phyloP scores from a whole-genome alignment of 768 basidiomycete genomes.

The Dioszegia crocea region DNA sequence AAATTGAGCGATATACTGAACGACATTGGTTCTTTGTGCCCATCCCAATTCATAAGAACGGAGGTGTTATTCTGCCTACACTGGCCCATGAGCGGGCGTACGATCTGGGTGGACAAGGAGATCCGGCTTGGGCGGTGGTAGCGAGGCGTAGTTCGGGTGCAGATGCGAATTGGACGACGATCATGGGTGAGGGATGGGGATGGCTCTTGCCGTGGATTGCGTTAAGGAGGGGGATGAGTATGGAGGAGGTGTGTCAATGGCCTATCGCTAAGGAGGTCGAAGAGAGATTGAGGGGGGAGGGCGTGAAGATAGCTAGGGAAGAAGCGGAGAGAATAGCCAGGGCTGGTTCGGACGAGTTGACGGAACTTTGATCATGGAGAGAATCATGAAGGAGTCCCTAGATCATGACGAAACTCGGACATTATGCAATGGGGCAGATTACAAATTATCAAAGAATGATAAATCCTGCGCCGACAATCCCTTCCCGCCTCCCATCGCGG shows the following conservation, averaged over 20 bases:
- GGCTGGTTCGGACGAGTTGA: too few species aligned
- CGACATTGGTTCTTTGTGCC: slow-evolving; percentile 23
- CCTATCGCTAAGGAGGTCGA: slow-evolving; percentile 23
- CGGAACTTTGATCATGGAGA: too few species aligned
- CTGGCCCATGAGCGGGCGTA: slow-evolving; percentile 23
- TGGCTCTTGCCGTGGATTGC: slow-evolving; percentile 38
- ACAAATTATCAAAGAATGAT: slow-evolving; percentile 79
- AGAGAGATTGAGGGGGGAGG: neutral
- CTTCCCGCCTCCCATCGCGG: neutral
- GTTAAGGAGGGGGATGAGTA: slow-evolving; percentile 11
- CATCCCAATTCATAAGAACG: neutral
- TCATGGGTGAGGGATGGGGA: slow-evolving; percentile 28
- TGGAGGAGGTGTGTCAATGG: slow-evolving; percentile 29
- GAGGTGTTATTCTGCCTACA: slow-evolving; percentile 20
- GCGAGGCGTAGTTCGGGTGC: too few species aligned
- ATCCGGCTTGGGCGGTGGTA: too few species aligned
- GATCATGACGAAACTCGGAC: too few species aligned
- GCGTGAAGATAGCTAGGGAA: neutral
- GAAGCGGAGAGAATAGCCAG: neutral
- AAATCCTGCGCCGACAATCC: slow-evolving; percentile 77
- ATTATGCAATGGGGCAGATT: neutral
- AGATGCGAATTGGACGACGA: slow-evolving; percentile 25
- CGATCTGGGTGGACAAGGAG: too few species aligned
- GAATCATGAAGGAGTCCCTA: too few species aligned
- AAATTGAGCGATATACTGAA: slow-evolving; percentile 14